Conservation (phyloP, 2,329 filamentous ascomycete species). For the Colletotrichum lindemuthianum region DNA sequence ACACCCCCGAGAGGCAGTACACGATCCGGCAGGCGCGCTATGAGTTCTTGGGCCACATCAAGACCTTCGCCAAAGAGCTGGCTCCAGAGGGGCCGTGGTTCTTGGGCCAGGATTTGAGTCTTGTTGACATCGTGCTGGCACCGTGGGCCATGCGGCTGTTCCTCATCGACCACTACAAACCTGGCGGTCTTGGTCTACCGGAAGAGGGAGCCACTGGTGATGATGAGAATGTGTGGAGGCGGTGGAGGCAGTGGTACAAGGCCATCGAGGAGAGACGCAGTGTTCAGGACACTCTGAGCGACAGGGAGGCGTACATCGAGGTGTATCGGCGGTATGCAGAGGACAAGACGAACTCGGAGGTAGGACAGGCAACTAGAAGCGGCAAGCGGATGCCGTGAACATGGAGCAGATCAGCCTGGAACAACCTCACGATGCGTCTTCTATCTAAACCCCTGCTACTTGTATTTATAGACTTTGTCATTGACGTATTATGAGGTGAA, state of each 20-base stretch:
- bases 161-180: slow-evolving; percentile 80
- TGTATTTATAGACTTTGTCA: not conserved
- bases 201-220: slow-evolving; percentile 41
- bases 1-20: slow-evolving; percentile 60
- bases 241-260: slow-evolving; percentile 73
- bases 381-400: slow-evolving; percentile 69
- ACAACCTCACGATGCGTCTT: not conserved
- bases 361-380: slow-evolving; percentile 70
- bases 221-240: slow-evolving; percentile 68
- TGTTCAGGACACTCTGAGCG: slow-evolving; percentile 74
- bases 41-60: slow-evolving; percentile 68
- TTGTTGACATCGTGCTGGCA: slow-evolving; percentile 77
- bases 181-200: slow-evolving; percentile 60
- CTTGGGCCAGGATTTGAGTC: slow-evolving; percentile 67
- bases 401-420: not conserved
- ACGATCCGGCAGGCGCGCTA: slow-evolving; percentile 62
- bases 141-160: slow-evolving; percentile 80
- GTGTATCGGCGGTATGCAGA: slow-evolving; percentile 77
- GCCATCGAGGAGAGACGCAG: slow-evolving; percentile 70
- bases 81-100: slow-evolving; percentile 70
- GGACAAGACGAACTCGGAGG: slow-evolving; percentile 69
- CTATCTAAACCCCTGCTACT: not conserved
- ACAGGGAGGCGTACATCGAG: slow-evolving; percentile 71
- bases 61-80: slow-evolving; percentile 71
- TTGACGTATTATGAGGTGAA: not conserved